These are phyloP conservation scores for Choanephora cucurbitarum DNA, from an alignment of 371 early-diverging fungal genomes.

Conservation along the genomic window DNA sequence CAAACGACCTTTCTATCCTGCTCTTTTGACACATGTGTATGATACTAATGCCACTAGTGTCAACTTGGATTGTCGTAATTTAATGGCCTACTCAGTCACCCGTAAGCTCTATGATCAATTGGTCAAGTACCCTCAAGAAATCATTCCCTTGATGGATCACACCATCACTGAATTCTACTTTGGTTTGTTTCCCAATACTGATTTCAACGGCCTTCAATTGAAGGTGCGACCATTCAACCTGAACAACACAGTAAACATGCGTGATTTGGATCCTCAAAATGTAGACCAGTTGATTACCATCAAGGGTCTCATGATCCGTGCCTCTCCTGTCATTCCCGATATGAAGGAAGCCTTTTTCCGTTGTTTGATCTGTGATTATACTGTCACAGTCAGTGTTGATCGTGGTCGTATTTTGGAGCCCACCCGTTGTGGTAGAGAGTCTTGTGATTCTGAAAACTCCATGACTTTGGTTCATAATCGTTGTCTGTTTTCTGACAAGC, in stretches of 20 bases:
- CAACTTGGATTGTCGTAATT: constrained; percentile 90
- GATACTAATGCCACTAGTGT: constrained; percentile 61
- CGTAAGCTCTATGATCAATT: constrained; percentile 83
- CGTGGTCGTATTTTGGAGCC: constrained; percentile 96
- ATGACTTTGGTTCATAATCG: constrained; percentile 93
- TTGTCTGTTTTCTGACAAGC: constrained; percentile 95
- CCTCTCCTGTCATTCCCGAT: constrained; percentile 95
- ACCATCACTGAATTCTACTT: constrained; percentile 79
- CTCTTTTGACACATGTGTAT: constrained; percentile 57
- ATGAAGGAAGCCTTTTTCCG: constrained; percentile 92
- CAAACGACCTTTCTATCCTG: constrained; percentile 71
- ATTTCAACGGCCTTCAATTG: constrained; percentile 44
- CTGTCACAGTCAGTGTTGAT: constrained; percentile 82
- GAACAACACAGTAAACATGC: constrained; percentile 80
- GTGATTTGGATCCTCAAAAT: constrained; percentile 93
- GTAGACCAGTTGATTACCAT: constrained; percentile 97
- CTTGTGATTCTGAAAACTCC: constrained; percentile 78
- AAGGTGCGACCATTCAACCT: constrained; percentile 91
- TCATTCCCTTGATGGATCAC: constrained; percentile 96
- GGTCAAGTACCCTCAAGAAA: constrained; percentile 96
- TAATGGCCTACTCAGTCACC: constrained; percentile 69
- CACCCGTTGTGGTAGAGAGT: constrained; percentile 80
- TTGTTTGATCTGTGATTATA: constrained; percentile 86
- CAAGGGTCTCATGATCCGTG: constrained; percentile 95
- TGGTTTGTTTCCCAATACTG: constrained; percentile 64